These are phyloP conservation scores for Angomonas ambiguus DNA, from an alignment of 208 protist genomes.

Conservation along the genomic window DNA sequence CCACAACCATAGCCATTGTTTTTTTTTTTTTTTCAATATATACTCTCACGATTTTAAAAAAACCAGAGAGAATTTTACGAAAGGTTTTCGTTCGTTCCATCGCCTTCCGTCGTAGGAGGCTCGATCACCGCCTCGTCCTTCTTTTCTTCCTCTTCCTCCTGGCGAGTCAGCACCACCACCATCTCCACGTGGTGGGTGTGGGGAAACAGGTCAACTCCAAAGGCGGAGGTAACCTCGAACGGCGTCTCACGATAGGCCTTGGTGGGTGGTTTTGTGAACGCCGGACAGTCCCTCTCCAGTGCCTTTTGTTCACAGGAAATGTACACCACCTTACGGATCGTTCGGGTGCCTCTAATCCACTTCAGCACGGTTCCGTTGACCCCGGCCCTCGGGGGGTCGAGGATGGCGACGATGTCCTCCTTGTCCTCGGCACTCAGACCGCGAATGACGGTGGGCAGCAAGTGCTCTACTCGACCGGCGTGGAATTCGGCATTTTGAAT, in stretches of 20 bases:
- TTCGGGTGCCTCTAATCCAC: conserved; percentile 83
- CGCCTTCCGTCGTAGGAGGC: too few relatives aligned
- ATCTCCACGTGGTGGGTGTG: conserved; percentile 95
- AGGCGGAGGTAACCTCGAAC: conserved; percentile 79
- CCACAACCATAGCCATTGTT: not conserved
- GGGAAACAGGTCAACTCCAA: conserved; percentile 95
- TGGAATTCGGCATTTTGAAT: conserved; percentile 88
- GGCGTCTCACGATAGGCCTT: conserved; percentile 73
- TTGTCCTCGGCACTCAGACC: conserved; percentile 33
- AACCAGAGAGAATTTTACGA: too few relatives aligned
- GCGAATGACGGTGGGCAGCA: conserved; percentile 65
- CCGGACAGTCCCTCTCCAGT: conserved; percentile 81
- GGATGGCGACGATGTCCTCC: conserved; percentile 75
- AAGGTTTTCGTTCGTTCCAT: too few relatives aligned
- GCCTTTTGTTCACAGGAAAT: conserved; percentile 94
- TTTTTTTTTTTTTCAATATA: not conserved
- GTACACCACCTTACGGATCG: conserved; percentile 92
- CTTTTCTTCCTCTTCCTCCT: conserved; percentile 5
- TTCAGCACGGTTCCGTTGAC: conserved; percentile 89
- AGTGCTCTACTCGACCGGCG: conserved; percentile 89
- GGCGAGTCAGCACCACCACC: conserved; percentile 84
- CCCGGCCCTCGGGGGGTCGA: conserved; percentile 89
- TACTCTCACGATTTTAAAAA: not conserved
- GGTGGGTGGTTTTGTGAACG: conserved; percentile 68
- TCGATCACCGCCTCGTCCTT: conserved; percentile 1